Evolutionary conservation across 1,284 basidiomycete species (phyloP), one percentile per base, ranked within the genome.

Genomic region (Peniophora sp.): DNA sequence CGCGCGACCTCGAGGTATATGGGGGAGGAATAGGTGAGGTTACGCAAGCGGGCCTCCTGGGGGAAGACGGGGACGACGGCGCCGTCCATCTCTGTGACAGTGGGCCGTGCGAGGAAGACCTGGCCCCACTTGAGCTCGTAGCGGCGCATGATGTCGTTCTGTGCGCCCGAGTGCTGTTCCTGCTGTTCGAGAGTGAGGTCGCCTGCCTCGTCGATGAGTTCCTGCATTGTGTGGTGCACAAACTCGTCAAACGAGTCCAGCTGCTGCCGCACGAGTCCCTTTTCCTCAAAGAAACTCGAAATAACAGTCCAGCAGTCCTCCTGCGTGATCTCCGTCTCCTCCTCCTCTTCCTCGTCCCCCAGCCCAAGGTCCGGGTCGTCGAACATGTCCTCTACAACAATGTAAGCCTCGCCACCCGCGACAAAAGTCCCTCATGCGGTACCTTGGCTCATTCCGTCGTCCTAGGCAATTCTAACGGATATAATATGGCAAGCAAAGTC

Each of bases 201-300:
- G 32, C 85, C 75, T 59, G 92, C 93, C 71, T 99, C 97, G 64
- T 99, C 96, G 34, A 99, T 95, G 32, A 99, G 78, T 67, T 99
- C 96, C 70, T 99, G 96, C 90, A 99, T 97, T n/a, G 95, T 98
- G 64, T 97, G 98, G 67, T 96, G 92, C 47, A 99, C 92, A 64
- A 99, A 99, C 70, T 99, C 97, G 69, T 99, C 95, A 72, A 97
- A 99, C 25, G 92, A 96, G 73, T 97, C 94, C 52, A 99, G 82
- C 68, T 99, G 96, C 68, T 99, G 97, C 50, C 93, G 83, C 52
- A 99, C 97, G 53, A 99, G 85, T 70, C 96, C 96, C 69, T 97
- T 97, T 67, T 95, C 90, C 56, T 92, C 88, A 67, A 99, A 99
- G 75, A 97, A 99, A 61, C 91, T 85, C 55, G 91, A 89, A 63